Evolutionary conservation across 768 basidiomycete species (phyloP).

Genomic region (button mushroom (Agaricus bisporus)): DNA sequence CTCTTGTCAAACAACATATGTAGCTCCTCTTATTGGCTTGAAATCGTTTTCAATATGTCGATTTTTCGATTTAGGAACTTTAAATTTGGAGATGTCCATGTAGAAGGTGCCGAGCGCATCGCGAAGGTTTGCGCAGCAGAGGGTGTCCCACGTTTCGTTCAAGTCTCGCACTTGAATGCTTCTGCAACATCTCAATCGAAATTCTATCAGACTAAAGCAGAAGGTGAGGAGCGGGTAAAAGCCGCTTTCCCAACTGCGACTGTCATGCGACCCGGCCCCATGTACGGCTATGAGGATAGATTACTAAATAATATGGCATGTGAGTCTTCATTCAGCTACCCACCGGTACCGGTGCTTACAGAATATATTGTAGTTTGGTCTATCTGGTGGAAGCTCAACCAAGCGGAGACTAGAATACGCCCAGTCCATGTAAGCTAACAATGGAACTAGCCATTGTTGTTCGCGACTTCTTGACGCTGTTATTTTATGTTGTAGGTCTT

Average conservation of each 20-base stretch:
- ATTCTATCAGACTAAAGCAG: slow-evolving; percentile 86
- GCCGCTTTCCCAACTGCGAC: slow-evolving; percentile 81
- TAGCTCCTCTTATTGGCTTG: slow-evolving; percentile 4
- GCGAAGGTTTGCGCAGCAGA: slow-evolving; percentile 72
- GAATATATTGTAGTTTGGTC: slow-evolving; percentile 61
- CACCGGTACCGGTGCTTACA: slow-evolving; percentile 2
- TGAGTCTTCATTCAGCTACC: slow-evolving; percentile 31
- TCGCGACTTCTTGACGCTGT: slow-evolving; percentile 13
- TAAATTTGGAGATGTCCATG: slow-evolving; percentile 74
- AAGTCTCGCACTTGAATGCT: slow-evolving; percentile 95
- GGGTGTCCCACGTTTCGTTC: slow-evolving; percentile 83
- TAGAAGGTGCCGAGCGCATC: slow-evolving; percentile 77
- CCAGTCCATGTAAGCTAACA: slow-evolving; percentile 77
- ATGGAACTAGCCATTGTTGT: slow-evolving; percentile 8
- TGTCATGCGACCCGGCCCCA: slow-evolving; percentile 75
- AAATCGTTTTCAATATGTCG: slow-evolving; percentile 5
- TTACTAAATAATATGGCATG: slow-evolving; percentile 88
- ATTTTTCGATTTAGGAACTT: slow-evolving; percentile 63
- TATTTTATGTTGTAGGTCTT: slow-evolving; percentile 50
- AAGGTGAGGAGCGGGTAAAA: slow-evolving; percentile 84
- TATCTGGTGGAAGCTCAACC: slow-evolving; percentile 91
- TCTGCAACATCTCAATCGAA: slow-evolving; percentile 67
- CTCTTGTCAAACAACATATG: background rate
- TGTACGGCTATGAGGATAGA: slow-evolving; percentile 97
- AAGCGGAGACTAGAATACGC: slow-evolving; percentile 78